Evolutionary conservation across 2,329 filamentous ascomycete genomes (phyloP).

Genomic region (Scopulariopsis brevicaulis): DNA sequence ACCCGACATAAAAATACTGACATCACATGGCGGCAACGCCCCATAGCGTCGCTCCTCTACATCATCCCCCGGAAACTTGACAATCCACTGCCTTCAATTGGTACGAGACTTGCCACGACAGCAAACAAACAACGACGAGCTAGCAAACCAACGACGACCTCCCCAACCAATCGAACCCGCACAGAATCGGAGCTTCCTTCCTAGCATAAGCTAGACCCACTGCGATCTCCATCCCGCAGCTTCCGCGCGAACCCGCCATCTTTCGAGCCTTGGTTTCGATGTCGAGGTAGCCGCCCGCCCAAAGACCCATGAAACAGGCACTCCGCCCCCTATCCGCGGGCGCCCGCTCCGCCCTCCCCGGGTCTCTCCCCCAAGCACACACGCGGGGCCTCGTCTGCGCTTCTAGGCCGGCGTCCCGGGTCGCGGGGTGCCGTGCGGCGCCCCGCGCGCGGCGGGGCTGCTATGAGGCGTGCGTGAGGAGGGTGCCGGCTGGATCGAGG

Average conservation of each 20-base stretch:
- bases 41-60: background rate
- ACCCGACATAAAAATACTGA: background rate
- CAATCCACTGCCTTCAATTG: background rate
- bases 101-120: background rate
- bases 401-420: background rate
- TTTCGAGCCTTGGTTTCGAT: background rate
- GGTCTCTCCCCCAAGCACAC: no score
- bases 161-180: no score
- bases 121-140: background rate
- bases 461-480: background rate
- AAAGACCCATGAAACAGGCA: background rate
- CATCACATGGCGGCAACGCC: background rate
- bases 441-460: background rate
- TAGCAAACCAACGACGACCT: no score
- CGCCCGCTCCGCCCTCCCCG: background rate
- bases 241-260: background rate
- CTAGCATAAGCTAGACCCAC: no score
- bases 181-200: no score
- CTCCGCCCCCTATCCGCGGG: background rate
- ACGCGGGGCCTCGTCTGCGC: background rate
- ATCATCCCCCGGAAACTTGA: background rate
- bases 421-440: background rate
- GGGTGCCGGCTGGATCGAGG: background rate
- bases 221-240: no score
- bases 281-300: background rate